Percentiles rank a stretch among this genome's conserved stretches.
These are phyloP conservation scores for Trichoderma sp. DNA, from an alignment of 2,329 filamentous ascomycete genomes.

Conservation along the genomic window DNA sequence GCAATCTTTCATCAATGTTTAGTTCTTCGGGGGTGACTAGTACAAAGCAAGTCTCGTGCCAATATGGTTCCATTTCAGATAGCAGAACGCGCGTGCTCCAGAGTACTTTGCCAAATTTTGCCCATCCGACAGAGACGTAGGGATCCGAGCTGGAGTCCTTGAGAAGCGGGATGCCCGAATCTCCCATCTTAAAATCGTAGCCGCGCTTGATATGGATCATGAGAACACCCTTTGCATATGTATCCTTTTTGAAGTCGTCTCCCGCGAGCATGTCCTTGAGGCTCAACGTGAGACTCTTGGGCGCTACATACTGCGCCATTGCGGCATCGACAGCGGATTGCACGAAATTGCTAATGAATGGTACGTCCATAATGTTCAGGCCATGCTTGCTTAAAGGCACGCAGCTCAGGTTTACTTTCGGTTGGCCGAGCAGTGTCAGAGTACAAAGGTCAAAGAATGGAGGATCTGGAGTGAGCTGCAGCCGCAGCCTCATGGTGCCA, in stretches of 20 bases:
- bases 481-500: constrained; percentile 67
- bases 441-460: constrained; percentile 77
- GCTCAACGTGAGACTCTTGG: constrained; percentile 72
- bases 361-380: constrained; percentile 74
- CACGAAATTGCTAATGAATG: constrained; percentile 73
- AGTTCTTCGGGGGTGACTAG: constrained; percentile 70
- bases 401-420: constrained; percentile 70
- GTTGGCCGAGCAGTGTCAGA: constrained; percentile 73
- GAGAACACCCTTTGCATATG: constrained; percentile 63
- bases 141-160: constrained; percentile 65
- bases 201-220: constrained; percentile 67
- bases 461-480: constrained; percentile 74
- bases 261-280: constrained; percentile 77
- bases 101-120: constrained; percentile 72
- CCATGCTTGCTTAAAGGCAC: constrained; percentile 68
- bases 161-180: constrained; percentile 61
- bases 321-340: constrained; percentile 74
- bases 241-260: constrained; percentile 79
- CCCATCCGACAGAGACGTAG: constrained; percentile 74
- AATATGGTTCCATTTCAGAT: constrained; percentile 66
- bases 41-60: constrained; percentile 71
- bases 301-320: constrained; percentile 73
- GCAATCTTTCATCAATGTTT: constrained; percentile 69
- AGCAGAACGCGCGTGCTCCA: constrained; percentile 62
- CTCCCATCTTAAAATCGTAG: constrained; percentile 70